phyloP scores from a whole-genome alignment of 352 stramenopile genomes.

The Phytophthora kernoviae region DNA sequence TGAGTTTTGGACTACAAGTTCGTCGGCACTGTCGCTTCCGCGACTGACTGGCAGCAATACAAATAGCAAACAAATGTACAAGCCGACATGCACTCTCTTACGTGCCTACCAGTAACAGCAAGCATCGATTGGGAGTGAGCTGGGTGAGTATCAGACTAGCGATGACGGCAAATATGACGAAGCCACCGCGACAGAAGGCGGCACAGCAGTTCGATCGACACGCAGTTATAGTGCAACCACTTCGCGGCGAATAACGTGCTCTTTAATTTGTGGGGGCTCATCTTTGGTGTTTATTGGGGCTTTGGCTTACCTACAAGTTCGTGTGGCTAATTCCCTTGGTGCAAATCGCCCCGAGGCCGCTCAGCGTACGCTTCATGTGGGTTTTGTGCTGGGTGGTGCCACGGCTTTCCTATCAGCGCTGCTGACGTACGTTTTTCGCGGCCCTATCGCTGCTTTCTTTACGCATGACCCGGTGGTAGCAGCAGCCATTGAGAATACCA shows the following conservation, averaged over 20 bases:
- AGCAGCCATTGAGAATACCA: slow-evolving; percentile 50
- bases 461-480: slow-evolving; percentile 65
- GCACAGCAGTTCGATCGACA: slow-evolving; percentile 14
- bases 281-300: slow-evolving; percentile 87
- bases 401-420: slow-evolving; percentile 62
- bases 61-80: too few relatives aligned
- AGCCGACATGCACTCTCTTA: too few relatives aligned
- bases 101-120: too few relatives aligned
- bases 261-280: slow-evolving; percentile 83
- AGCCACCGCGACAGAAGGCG: slow-evolving; percentile 2
- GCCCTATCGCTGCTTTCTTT: slow-evolving; percentile 60
- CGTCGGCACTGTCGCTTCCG: too few relatives aligned
- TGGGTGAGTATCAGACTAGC: slow-evolving; percentile 53
- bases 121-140: too few relatives aligned
- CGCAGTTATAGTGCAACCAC: slow-evolving; percentile 32
- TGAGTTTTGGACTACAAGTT: too few relatives aligned
- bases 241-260: slow-evolving; percentile 83
- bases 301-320: slow-evolving; percentile 84
- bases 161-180: slow-evolving; percentile 37
- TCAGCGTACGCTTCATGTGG: slow-evolving; percentile 61
- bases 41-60: too few relatives aligned
- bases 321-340: slow-evolving; percentile 74
- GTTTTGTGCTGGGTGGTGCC: slow-evolving; percentile 65
- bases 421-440: slow-evolving; percentile 52
- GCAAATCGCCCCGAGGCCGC: slow-evolving; percentile 63